A percentile compares a stretch with the other conserved stretches of the same genome.
These are phyloP conservation scores for Dipteronia sinensis DNA, from an alignment of 345 rosid species.

Conservation along the genomic window DNA sequence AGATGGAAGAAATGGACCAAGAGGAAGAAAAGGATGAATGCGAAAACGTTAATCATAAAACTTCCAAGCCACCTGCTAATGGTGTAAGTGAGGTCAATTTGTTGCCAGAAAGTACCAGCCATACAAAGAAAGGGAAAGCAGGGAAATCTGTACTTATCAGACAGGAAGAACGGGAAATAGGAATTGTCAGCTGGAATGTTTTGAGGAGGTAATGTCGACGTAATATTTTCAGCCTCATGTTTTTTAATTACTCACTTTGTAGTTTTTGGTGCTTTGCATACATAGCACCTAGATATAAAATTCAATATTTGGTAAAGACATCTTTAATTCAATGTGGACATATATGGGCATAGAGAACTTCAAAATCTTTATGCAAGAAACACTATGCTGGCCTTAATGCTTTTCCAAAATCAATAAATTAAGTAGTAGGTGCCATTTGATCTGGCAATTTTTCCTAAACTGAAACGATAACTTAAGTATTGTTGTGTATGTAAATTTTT, in stretches of 20 bases:
- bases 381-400: too few species aligned
- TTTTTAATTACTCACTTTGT: neutral
- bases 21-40: conserved; percentile 30
- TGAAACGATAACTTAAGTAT: neutral
- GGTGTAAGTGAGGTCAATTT: conserved; percentile 28
- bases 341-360: too few species aligned
- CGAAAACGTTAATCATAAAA: conserved; percentile 29
- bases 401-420: too few species aligned
- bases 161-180: conserved; percentile 96
- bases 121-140: conserved; percentile 47
- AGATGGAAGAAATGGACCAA: conserved; percentile 70
- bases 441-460: neutral
- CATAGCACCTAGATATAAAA: neutral
- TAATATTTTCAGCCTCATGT: neutral
- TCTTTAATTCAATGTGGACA: neutral
- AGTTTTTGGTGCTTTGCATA: neutral
- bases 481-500: conserved; percentile 2
- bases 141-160: conserved; percentile 79
- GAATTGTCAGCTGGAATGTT: conserved; percentile 84
- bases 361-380: too few species aligned
- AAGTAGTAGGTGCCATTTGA: neutral
- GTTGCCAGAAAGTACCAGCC: conserved; percentile 24
- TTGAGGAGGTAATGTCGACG: conserved; percentile 57
- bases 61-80: conserved; percentile 43
- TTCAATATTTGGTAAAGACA: neutral